Base-by-base conservation (phyloP, 2,329 filamentous ascomycete species). In the Venturia oleaginea region DNA sequence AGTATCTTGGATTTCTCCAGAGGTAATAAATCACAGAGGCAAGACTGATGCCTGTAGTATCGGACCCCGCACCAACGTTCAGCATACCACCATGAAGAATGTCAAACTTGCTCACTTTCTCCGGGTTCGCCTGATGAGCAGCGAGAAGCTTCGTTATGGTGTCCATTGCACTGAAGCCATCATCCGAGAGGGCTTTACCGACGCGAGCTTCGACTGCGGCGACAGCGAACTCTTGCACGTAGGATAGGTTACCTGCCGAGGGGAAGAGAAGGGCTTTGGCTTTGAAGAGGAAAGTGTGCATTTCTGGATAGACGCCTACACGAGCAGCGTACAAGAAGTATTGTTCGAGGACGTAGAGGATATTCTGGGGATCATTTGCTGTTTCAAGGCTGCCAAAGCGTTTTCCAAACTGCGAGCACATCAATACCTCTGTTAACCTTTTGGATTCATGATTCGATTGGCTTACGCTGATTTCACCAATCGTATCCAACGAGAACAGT, bases 401-500 rank as follows among this genome's bases (percentile, higher is more conserved):
- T 3, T 69, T 70, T 15, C 70, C 76, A 46, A 72, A 73, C 37
- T 54, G 27, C 8, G 38, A 4, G 13, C 4, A 15, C 17, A 10
- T 40, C 38, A 13, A 37, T 40, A 40, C 17, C 38, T 2, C 11
- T 40, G 11, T 40, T 17, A 15, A 13, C 17, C 17, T 40, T 40
- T 2, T 8, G 38, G 10, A 40, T 11, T 11, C 11, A 15, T 4
- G 48, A 17, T 54, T 15, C 3, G 2, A 17, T 30, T 22, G 19
- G 48, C 48, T 27, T 30, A 54, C 48, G 10, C 79, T 82, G 22
- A 84, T 80, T 43, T 79, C 75, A 0, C 80, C 80, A 37, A 84
- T 82, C 0, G 83, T 79, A 61, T 83, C 79, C 51, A 81, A 80
- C 0, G 78, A 79, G 64, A 78, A 82, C 66, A 73, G 81, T 66